Conservation (phyloP, 495 filamentous ascomycete genomes). For the Talaromyces wortmannii region DNA sequence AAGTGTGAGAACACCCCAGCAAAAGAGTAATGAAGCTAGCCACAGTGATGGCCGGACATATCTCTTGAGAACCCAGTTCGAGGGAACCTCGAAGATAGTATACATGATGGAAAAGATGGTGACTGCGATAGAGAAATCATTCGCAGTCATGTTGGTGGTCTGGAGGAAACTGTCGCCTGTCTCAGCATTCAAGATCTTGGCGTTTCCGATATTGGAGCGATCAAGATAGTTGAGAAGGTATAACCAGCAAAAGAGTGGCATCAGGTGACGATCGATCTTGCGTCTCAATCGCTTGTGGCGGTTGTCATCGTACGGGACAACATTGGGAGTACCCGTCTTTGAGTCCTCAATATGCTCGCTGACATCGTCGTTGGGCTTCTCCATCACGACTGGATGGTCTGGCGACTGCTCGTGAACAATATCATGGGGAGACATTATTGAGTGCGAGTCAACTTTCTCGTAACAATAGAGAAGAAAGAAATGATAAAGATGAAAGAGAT, state of each 20-base stretch:
- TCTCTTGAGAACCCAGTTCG: conserved; percentile 66
- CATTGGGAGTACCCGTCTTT: too few relatives aligned
- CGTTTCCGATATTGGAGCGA: conserved; percentile 65
- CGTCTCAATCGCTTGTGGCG: too few relatives aligned
- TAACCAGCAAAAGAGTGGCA: conserved; percentile 52
- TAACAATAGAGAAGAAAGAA: too few relatives aligned
- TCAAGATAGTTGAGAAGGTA: conserved; percentile 63
- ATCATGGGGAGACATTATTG: too few relatives aligned
- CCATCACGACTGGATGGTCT: too few relatives aligned
- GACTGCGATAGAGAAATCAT: conserved; percentile 55
- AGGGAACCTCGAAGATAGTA: conserved; percentile 60
- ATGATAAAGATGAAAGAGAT: too few relatives aligned
- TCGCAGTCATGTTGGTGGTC: conserved; percentile 53
- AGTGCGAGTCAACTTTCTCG: too few relatives aligned
- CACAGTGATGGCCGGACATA: conserved; percentile 23
- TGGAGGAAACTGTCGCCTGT: conserved; percentile 55
- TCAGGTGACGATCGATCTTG: conserved; percentile 55
- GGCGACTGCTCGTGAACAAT: too few relatives aligned
- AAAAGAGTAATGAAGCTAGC: conserved; percentile 61
- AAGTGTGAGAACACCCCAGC: conserved; percentile 4
- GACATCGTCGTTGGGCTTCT: too few relatives aligned
- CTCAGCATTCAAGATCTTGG: conserved; percentile 54
- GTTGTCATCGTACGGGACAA: too few relatives aligned
- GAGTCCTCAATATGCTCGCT: too few relatives aligned
- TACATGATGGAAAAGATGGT: conserved; percentile 71